Base-by-base conservation (phyloP, 192 early-diverging fungal genomes). In the Entophlyctis luteolus region DNA sequence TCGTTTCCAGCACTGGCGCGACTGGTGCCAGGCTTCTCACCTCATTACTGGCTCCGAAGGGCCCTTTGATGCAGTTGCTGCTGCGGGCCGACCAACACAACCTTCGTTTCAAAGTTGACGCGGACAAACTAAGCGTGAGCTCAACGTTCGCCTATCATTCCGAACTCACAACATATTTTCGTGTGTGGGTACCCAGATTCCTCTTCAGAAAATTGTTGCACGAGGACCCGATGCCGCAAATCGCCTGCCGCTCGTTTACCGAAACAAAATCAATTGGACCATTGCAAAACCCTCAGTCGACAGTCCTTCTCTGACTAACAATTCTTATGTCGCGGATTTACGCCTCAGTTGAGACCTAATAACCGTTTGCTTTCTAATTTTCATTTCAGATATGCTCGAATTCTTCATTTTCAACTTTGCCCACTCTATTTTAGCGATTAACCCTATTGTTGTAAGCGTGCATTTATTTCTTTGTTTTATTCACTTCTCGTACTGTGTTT, bases 371-470 rank as follows among this genome's bases (percentile, higher is more conserved):
- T 42, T 8, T n/a, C 0, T 0, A 52, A 65, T 23, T n/a, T 53
- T 27, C 25, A 25, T 36, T 39, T 16, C 37, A 76, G 75, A 77
- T 62, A 77, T 77, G 71, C 65, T 77, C 32, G 76, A 77, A 57
- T 77, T 55, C 47, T 77, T 74, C 48, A 67, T 77, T 18, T 77
- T 62, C 36, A 62, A 45, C 4, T 71, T 77, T 34, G 72, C 76
- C 29, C 70, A 68, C 55, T 67, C 58, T n/a, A 34, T 52, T 37
- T n/a, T 63, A 23, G 23, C 62, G 12, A 46, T 38, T 31, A 46
- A 20, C n/a, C 59, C 59, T 22, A 42, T 60, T 29, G 22, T 60
- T 6, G 59, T 46, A 57, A 27, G 18, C 29, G n/a, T n/a, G n/a
- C 42, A 45, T 12, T n/a, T 45, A 16, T 16, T 27, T 27, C 10